Evolutionary conservation across 805 yeast genomes (phyloP), one percentile per base, ranked within the genome.

Genomic region (Wickerhamiella australiensis): DNA sequence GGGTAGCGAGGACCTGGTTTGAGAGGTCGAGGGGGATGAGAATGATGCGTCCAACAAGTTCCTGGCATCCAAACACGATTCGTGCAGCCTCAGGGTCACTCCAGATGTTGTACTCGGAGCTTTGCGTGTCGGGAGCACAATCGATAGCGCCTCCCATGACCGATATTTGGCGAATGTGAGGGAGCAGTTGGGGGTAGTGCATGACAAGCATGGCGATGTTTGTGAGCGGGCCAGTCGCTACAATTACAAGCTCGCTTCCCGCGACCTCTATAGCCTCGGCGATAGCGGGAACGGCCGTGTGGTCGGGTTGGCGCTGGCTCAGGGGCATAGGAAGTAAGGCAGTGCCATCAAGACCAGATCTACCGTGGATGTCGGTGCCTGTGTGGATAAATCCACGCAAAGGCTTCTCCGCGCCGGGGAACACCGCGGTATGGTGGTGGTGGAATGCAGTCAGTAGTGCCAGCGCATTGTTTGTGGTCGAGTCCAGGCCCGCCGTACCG

Each of bases 221-320:
- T 3, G 95, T 86, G 56, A 82, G 65, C 0, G 94, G 76, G 0
- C 95, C 95, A 0, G 87, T 79, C 6, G 87, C 84, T 0, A 81
- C 78, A 1, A 85, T 61, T 29, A 80, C 72, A 3, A 85, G 59
- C 31, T 75, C 69, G 12, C 76, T 76, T 0, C 69, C 64, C 53
- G 75, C 61, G 2, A 62, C 51, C 20, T 65, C 53, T 3, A 78
- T 68, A 1, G 80, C 78, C 2, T 62, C 57, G 25, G 67, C 66
- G 54, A 74, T 64, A 1, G 71, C 70, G 13, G 63, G 62, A 3
- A 71, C 55, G 37, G 75, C 74, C 2, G 68, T 59, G 49, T 60
- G 59, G 23, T 61, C 62, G 27, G 65, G 64, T 38, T 55, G 61
- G 9, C 65, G 56, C 2, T 54, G 53, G 31, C 66, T 59, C 0